Evolutionary conservation across 169 alveolate species (phyloP), one percentile per base, ranked within the genome.

Genomic region (Cryptosporidium canis): DNA sequence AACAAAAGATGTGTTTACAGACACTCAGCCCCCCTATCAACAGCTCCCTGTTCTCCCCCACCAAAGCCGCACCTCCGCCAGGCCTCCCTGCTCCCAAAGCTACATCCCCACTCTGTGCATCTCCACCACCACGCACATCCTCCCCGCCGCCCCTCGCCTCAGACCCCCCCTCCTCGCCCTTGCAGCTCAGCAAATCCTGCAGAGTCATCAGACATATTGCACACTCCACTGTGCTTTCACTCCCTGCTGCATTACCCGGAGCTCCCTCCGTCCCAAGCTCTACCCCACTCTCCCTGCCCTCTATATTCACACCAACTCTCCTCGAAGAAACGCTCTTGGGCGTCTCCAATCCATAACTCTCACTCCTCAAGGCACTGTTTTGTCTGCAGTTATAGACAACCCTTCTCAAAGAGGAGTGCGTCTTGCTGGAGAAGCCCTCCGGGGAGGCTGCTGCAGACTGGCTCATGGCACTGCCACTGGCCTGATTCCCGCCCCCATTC

Each of bases 1-100:
- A 71, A 71, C 85, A 71, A 53, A 71, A 71, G 12, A 71, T 71
- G 37, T 71, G 85, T n/a, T 53, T 71, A 37, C 85, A 71, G 24
- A 55, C 67, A 12, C 58, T 47, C 47, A 71, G 37, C 3, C 85
- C 85, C 21, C 85, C 85, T 35, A 71, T 71, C 14, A 71, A 24
- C 16, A 71, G 39, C 35, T 71, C 51, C 14, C 53, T 68, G 27
- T 47, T 61, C 12, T 31, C 27, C 27, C n/a, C 68, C 9, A 12
- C 27, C 7, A 39, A n/a, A 12, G 18, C 35, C 5, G 14, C 24
- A 0, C 7, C 63, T 21, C 8, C 11, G 24, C 4, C n/a, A 51
- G 63, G 9, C 24, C 24, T 33, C 24, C n/a, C 33, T 14, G 4
- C 24, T 51, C 3, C 35, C n/a, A 51, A 2, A 51, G 63, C 37